Conservation (phyloP, 805 yeast genomes). For the Saturnispora halmiae region DNA sequence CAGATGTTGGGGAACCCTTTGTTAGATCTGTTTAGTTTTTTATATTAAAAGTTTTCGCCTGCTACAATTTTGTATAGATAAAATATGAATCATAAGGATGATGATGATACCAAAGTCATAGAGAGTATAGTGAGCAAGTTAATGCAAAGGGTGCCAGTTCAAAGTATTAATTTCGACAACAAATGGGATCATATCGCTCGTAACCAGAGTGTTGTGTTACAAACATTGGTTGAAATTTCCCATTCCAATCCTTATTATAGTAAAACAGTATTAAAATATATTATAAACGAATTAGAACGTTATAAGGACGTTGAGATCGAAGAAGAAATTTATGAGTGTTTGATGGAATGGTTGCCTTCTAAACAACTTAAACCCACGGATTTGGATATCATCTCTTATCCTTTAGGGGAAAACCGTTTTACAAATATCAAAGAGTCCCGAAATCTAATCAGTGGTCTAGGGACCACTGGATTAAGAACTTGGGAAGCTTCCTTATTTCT, state of each 20-base stretch:
- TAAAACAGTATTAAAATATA: conserved; percentile 35
- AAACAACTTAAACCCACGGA: conserved; percentile 31
- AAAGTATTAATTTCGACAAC: background rate
- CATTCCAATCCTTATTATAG: conserved; percentile 43
- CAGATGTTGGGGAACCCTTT: conserved; percentile 60
- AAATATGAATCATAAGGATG: no score
- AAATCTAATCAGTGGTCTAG: conserved; percentile 54
- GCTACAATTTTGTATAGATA: no score
- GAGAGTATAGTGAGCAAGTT: conserved; percentile 20
- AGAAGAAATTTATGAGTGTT: conserved; percentile 37
- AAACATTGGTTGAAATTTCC: conserved; percentile 20
- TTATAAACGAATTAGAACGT: conserved; percentile 29
- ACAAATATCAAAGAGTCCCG: conserved; percentile 49
- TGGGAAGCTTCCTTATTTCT: conserved; percentile 88
- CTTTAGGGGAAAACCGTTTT: conserved; percentile 18
- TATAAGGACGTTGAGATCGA: conserved; percentile 24
- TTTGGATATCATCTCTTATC: conserved; percentile 32
- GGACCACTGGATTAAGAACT: conserved; percentile 83
- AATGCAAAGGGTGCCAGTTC: conserved; percentile 26
- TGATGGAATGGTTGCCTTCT: conserved; percentile 31
- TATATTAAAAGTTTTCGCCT: no score
- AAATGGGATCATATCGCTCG: conserved; percentile 6
- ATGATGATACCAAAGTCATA: conserved; percentile 17
- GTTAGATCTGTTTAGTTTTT: background rate
- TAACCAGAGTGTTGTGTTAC: conserved; percentile 16